phyloP scores from a whole-genome alignment of 768 basidiomycete genomes.

The Suillus bovinus region DNA sequence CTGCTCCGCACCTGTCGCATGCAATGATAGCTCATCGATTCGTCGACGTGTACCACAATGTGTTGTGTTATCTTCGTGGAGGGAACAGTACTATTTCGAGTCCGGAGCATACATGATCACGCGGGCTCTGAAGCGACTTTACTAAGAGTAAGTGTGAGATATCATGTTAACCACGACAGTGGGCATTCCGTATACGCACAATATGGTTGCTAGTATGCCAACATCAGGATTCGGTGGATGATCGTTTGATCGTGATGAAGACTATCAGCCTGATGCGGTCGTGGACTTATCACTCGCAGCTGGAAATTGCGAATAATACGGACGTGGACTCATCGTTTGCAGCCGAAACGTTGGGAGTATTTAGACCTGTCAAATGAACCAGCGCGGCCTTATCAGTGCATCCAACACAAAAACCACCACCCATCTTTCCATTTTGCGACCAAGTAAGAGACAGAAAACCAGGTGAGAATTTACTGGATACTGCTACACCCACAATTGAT shows the following conservation, averaged over 20 bases:
- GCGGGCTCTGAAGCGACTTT: too few species aligned
- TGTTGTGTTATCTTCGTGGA: too few species aligned
- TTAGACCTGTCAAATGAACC: neutral
- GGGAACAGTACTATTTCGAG: too few species aligned
- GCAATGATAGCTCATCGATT: too few species aligned
- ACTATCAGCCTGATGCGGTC: neutral
- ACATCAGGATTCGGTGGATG: neutral
- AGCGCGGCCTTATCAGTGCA: neutral
- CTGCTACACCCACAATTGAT: neutral
- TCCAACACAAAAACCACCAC: neutral
- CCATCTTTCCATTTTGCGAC: neutral
- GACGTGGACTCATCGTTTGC: neutral
- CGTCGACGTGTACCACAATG: too few species aligned
- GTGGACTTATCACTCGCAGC: too few species aligned
- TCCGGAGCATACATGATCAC: too few species aligned
- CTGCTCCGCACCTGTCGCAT: too few species aligned
- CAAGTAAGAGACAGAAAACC: neutral
- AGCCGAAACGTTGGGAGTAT: neutral
- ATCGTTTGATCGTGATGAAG: too few species aligned
- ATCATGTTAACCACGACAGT: neutral
- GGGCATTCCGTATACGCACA: neutral
- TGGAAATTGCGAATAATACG: too few species aligned
- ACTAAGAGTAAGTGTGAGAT: too few species aligned
- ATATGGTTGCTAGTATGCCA: neutral
- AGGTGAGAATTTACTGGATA: neutral